Base-by-base conservation (phyloP, 139 green algal species). In the Chlorella sp. region DNA sequence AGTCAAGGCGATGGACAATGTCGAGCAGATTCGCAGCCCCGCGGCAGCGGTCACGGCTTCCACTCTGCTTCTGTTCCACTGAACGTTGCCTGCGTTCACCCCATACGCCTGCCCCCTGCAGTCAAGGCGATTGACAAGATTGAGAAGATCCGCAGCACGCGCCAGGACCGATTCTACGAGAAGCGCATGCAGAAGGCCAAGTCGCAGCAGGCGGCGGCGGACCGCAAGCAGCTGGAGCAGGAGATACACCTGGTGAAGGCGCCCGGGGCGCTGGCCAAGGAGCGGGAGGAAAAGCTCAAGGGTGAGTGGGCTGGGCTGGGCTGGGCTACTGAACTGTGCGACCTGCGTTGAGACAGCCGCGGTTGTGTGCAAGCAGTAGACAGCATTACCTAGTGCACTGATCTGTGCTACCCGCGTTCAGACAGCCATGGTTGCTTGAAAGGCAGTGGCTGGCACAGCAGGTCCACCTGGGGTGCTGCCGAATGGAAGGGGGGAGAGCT, bases 71-170 rank as follows among this genome's bases (percentile, higher is more conserved):
- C n/a, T n/a, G n/a, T n/a, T n/a, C n/a, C n/a, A n/a, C n/a, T n/a
- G n/a, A n/a, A 24, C 16, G 56, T 19, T 75, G 5, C 41, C 14
- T 60, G 3, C 44, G 16, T 6, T 60, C 3, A 16, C 6, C 40
- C 22, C 44, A 13, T 8, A 43, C 46, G 46, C 30, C 32, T 1
- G 28, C 32, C 2, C 36, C 76, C 54, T 51, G 54, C 76, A 82
- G 87, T 99, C 56, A 93, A 97, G 86, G 97, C 97, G 3, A 98
- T 99, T 74, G 93, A 96, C 88, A 93, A 92, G 62, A 92, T 99
- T 48, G 87, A 89, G 0, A 93, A 98, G 67, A 95, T 99, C 48
- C 84, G 93, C 14, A 83, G 83, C 54, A 92, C 93, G 76, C 90
- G 97, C 13, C 94, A 99, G 89, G 94, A 96, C 62, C 91, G 96